A percentile compares a stretch with the other conserved stretches of the same genome.
Evolutionary conservation across 495 filamentous ascomycete genomes (phyloP).

Genomic region (Aspergillus kassunensis): DNA sequence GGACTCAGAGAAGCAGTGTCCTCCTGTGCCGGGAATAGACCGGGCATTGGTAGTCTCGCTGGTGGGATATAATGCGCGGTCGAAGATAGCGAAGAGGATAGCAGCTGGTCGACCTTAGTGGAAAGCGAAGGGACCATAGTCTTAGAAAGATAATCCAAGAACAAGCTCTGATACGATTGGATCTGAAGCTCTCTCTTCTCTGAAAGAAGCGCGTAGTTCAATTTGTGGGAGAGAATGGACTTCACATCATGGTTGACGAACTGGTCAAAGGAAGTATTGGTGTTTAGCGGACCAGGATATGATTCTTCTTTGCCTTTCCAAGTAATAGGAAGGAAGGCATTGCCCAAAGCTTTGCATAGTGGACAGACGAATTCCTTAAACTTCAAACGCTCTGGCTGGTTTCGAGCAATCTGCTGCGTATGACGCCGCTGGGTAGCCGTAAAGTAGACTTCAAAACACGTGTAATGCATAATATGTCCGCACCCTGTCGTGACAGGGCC

Average conservation of each 20-base stretch:
- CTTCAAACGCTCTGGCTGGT: constrained; percentile 76
- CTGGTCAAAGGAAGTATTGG: constrained; percentile 55
- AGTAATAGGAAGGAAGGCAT: constrained; percentile 89
- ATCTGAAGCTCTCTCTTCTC: constrained; percentile 35
- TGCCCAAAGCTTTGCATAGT: constrained; percentile 96
- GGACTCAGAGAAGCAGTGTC: constrained; percentile 30
- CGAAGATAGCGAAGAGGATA: constrained; percentile 28
- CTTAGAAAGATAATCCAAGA: constrained; percentile 59
- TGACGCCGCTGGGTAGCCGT: constrained; percentile 78
- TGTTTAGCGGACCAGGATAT: constrained; percentile 63
- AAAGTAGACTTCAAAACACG: constrained; percentile 89
- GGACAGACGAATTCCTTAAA: constrained; percentile 92
- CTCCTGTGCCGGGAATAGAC: constrained; percentile 40
- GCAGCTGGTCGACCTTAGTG: constrained; percentile 51
- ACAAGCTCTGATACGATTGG: constrained; percentile 51
- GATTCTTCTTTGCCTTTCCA: constrained; percentile 90
- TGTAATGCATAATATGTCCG: constrained; percentile 98
- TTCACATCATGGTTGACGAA: constrained; percentile 42
- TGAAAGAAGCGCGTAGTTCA: constrained; percentile 37
- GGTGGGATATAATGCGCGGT: constrained; percentile 25
- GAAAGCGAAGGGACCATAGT: constrained; percentile 59
- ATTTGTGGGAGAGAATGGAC: constrained; percentile 28
- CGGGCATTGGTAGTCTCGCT: constrained; percentile 44
- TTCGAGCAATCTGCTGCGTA: constrained; percentile 82
- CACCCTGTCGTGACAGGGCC: constrained; percentile 89